These are phyloP conservation scores for Aspergillus steynii DNA, from an alignment of 495 filamentous ascomycete species.

Conservation along the genomic window DNA sequence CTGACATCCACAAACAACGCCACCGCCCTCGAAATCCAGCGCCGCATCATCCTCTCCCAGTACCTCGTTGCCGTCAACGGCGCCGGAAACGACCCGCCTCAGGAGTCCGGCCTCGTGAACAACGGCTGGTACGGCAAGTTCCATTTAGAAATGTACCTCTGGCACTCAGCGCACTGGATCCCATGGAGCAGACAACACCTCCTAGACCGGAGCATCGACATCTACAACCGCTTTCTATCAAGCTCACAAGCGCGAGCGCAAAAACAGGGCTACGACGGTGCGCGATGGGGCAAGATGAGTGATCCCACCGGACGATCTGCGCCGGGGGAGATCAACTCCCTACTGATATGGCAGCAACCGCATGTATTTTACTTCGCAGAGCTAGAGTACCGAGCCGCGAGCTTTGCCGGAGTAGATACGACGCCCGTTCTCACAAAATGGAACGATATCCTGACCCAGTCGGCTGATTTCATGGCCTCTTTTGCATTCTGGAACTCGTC, in stretches of 20 bases:
- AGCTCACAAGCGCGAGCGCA: slow-evolving; percentile 46
- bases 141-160: slow-evolving; percentile 53
- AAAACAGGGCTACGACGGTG: slow-evolving; percentile 52
- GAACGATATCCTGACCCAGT: slow-evolving; percentile 13
- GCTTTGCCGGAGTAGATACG: not conserved
- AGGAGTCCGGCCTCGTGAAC: slow-evolving; percentile 20
- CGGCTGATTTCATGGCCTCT: slow-evolving; percentile 19
- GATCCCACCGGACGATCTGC: slow-evolving; percentile 55
- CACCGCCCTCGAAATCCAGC: slow-evolving; percentile 9
- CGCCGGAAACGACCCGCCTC: slow-evolving; percentile 20
- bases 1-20: slow-evolving; percentile 2
- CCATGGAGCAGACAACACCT: slow-evolving; percentile 52
- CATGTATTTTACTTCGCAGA: slow-evolving; percentile 23
- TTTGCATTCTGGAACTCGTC: slow-evolving; percentile 24
- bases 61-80: slow-evolving; percentile 19
- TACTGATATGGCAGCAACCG: slow-evolving; percentile 24
- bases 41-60: slow-evolving; percentile 18
- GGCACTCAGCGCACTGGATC: slow-evolving; percentile 54
- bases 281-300: slow-evolving; percentile 60
- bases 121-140: slow-evolving; percentile 28
- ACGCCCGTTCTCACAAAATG: slow-evolving; percentile 11
- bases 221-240: slow-evolving; percentile 49
- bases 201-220: slow-evolving; percentile 41
- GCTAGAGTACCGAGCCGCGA: slow-evolving; percentile 8
- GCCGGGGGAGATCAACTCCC: slow-evolving; percentile 38